Base-by-base conservation (phyloP, 2,329 filamentous ascomycete species). In the Sclerotinia minor region DNA sequence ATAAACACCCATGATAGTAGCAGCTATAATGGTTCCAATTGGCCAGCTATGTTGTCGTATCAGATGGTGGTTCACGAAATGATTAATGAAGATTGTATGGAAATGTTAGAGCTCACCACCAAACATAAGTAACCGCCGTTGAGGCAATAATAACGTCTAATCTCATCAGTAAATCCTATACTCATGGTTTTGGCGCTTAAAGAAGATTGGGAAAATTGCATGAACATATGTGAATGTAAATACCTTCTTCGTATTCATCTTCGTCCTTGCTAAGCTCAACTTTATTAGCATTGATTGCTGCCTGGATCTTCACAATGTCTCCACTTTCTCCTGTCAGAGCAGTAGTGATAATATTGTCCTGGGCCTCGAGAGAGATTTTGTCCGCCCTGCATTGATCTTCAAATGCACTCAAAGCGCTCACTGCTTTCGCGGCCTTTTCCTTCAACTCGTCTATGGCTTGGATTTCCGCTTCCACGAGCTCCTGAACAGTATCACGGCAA, bases 121-220 rank as follows among this genome's bases (percentile, higher is more conserved):
- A 57, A 9, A 5, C 32, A 41, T 57, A 57, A 21, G 19, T 17
- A 57, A 57, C 2, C 4, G 54, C 54, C 21, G 54, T 57, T 57
- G 54, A 32, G 13, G 54, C 54, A 57, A 57, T 57, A n/a, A 9
- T 57, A n/a, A 57, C 19, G 21, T 57, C 54, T 57, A 24, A 41
- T 41, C 7, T 57, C 9, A 41, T 57, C 41, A 57, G 32, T 41
- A 13, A 57, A 11, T 57, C 5, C n/a, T 57, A 3, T 19, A 19
- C 5, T 35, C 11, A 41, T 8, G 29, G 3, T 24, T 35, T 41
- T 38, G 15, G 4, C 13, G n/a, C 6, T 13, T 17, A 24, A 24
- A 24, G n/a, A 17, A 38, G 52, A 54, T 7, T 17, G 29, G 52
- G 3, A 54, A 32, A 15, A 41, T 41, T 41, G 11, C 15, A 41